Percentiles rank a stretch among this genome's conserved stretches.
phyloP scores from a whole-genome alignment of 2,329 filamentous ascomycete genomes.

The Trichoderma endophyticum region DNA sequence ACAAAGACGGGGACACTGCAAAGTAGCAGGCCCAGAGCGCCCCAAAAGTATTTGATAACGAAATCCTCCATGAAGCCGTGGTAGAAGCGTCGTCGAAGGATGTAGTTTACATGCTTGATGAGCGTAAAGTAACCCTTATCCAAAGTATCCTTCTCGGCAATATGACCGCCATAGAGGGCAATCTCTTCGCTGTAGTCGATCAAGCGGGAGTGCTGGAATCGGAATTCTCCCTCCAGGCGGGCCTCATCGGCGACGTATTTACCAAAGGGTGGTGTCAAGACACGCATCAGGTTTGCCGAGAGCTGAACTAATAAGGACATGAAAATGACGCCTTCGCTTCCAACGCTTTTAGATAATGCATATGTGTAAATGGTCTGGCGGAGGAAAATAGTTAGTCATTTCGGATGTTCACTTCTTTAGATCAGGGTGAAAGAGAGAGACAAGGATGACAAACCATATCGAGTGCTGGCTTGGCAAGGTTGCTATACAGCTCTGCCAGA shows the following conservation, averaged over 20 bases:
- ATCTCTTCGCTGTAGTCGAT: slow-evolving; percentile 97
- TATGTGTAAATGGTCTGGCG: slow-evolving; percentile 81
- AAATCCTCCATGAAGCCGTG: slow-evolving; percentile 99
- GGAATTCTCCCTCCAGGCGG: slow-evolving; percentile 88
- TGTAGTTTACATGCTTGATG: slow-evolving; percentile 98
- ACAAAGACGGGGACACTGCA: slow-evolving; percentile 97
- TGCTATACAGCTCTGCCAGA: slow-evolving; percentile 91
- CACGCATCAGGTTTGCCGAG: slow-evolving; percentile 89
- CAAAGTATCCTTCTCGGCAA: slow-evolving; percentile 90
- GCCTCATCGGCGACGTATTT: slow-evolving; percentile 98
- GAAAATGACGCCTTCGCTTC: slow-evolving; percentile 89
- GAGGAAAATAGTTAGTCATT: slow-evolving; percentile 26
- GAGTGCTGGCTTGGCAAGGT: slow-evolving; percentile 87
- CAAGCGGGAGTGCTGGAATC: slow-evolving; percentile 88
- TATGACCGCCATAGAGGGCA: slow-evolving; percentile 85
- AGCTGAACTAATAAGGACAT: slow-evolving; percentile 94
- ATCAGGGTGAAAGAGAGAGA: not conserved
- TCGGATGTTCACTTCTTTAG: not conserved
- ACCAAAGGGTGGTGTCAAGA: slow-evolving; percentile 90
- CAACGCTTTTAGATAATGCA: slow-evolving; percentile 89
- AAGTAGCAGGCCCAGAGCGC: slow-evolving; percentile 82
- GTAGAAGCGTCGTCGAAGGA: slow-evolving; percentile 84
- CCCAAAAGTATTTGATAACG: slow-evolving; percentile 99
- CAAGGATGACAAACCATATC: slow-evolving; percentile 65
- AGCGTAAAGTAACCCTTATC: slow-evolving; percentile 99